Evolutionary conservation across 2,329 filamentous ascomycete genomes (phyloP), one percentile per base, ranked within the genome.

Genomic region (Sarocladium oryzae): DNA sequence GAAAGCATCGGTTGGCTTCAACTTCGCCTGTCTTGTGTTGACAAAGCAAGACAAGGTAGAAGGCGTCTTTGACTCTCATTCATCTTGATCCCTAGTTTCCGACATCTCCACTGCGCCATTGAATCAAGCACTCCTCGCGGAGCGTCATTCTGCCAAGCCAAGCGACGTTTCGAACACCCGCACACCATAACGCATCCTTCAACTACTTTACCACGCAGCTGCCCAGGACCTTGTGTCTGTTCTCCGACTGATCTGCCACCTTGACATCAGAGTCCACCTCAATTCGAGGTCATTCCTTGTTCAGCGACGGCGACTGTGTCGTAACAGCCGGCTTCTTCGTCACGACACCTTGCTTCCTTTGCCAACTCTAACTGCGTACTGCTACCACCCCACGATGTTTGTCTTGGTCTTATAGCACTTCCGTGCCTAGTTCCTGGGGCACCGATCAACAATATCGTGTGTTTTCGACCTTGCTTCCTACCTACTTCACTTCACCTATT

Each of bases 191-290:
- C 40, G 40, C 21, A 43, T 40, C 37, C 37, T 40, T 20, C 20
- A 6, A n/a, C 11, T 43, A 24, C 40, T 26, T 43, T 13, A 43
- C 35, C 16, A 18, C 35, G 35, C 35, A 15, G 7, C 43, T 48
- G 43, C 28, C 15, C 28, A 48, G 16, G 43, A 48, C 43, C 43
- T 26, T 48, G 43, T 26, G 26, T 48, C 43, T 24, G 26, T 26
- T 16, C 30, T 33, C 43, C n/a, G 4, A 48, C 9, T 48, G 43
- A 48, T 48, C 43, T 48, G 43, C 43, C 40, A 9, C 26, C 43
- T 48, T 48, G 43, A 48, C 43, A 48, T 48, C 43, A 48, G 43
- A 48, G 23, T 28, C 23, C 40, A 43, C 40, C 43, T 33, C 40
- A n/a, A 4, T 15, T 9, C 28, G 28, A n/a, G 43, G 9, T 20